Percentiles rank a stretch among this genome's conserved stretches.
Conservation (phyloP, 306 rosid species). For the Vigna unguiculata region DNA sequence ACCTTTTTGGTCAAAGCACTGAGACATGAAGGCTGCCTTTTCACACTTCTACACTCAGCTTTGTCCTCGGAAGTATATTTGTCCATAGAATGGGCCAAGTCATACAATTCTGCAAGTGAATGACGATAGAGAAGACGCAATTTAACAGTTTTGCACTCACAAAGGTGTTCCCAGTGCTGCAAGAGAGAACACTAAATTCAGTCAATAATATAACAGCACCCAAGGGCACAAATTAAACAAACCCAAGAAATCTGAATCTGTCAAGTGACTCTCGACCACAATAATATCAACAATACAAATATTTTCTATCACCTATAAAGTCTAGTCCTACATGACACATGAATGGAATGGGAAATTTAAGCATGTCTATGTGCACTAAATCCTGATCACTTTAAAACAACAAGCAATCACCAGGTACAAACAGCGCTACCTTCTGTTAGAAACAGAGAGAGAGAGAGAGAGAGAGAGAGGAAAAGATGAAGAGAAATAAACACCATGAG, state of each 20-base stretch:
- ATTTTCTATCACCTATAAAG: constrained; percentile 8
- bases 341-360: constrained; percentile 11
- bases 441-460: constrained; percentile 3
- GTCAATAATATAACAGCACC: constrained; percentile 37
- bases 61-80: constrained; percentile 61
- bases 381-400: constrained; percentile 16
- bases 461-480: background rate
- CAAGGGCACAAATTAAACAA: constrained; percentile 7
- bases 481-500: background rate
- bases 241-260: constrained; percentile 22
- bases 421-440: background rate
- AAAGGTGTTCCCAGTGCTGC: constrained; percentile 94
- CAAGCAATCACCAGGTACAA: background rate
- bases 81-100: constrained; percentile 68
- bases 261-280: constrained; percentile 35
- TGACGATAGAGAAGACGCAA: constrained; percentile 83
- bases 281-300: constrained; percentile 15
- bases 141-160: constrained; percentile 85
- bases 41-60: constrained; percentile 52
- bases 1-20: constrained; percentile 83
- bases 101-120: constrained; percentile 82
- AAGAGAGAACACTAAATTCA: constrained; percentile 46
- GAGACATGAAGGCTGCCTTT: constrained; percentile 60
- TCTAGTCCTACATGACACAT: constrained; percentile 36
- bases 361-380: background rate